These are phyloP conservation scores for Pichia pseudocactophila DNA, from an alignment of 805 yeast species.

Conservation along the genomic window DNA sequence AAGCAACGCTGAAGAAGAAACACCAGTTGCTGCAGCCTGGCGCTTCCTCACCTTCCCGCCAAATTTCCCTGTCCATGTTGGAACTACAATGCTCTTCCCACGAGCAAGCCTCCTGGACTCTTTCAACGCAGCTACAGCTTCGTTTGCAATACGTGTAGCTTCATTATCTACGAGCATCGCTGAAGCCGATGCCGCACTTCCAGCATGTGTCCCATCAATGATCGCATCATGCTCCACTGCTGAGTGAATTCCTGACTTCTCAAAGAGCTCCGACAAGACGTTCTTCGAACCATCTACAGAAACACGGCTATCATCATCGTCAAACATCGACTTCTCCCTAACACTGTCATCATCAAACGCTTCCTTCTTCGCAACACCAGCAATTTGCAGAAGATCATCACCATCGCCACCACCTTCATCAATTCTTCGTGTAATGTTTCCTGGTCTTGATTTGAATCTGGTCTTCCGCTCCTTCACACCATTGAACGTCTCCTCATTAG, in stretches of 20 bases:
- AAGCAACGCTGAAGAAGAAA: conserved; percentile 43
- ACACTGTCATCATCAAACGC: conserved; percentile 33
- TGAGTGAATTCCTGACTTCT: conserved; percentile 56
- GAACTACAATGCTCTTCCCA: conserved; percentile 55
- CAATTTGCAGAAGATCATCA: conserved; percentile 60
- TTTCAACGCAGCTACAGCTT: conserved; percentile 53
- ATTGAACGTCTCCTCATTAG: conserved; percentile 32
- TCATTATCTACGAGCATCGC: conserved; percentile 49
- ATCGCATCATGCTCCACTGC: conserved; percentile 74
- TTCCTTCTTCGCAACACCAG: conserved; percentile 70
- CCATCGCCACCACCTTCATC: conserved; percentile 56
- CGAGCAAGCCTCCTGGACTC: conserved; percentile 50
- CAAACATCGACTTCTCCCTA: conserved; percentile 12
- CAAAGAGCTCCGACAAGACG: conserved; percentile 66
- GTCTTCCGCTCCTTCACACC: conserved; percentile 30
- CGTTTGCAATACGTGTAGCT: conserved; percentile 50
- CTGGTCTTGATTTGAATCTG: conserved; percentile 13
- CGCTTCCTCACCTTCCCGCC: conserved; percentile 63
- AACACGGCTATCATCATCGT: conserved; percentile 12
- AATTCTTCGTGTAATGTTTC: conserved; percentile 8
- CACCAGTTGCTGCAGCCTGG: neutral
- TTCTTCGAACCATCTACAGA: conserved; percentile 29
- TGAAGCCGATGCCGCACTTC: conserved; percentile 37
- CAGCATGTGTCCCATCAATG: conserved; percentile 32
- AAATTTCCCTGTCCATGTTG: conserved; percentile 94